Evolutionary conservation across 192 early-diverging fungal species (phyloP), one percentile per base, ranked within the genome.

Genomic region (Spinellus fusiger): DNA sequence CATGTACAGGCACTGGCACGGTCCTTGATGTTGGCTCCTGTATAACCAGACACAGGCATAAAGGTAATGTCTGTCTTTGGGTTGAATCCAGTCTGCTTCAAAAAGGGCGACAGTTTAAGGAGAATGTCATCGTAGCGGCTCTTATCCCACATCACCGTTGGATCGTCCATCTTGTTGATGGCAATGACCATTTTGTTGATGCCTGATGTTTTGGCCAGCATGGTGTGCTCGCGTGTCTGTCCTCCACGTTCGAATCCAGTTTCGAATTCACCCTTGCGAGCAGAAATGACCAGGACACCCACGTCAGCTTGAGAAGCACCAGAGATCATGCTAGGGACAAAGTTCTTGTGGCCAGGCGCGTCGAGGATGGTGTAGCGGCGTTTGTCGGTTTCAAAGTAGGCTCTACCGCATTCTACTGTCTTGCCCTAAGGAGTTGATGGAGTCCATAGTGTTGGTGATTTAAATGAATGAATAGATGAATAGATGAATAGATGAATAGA

Each of bases 151-250:
- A 73, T 55, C 35, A 99, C 97, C 7, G 97, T 99, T 15, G 89
- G 82, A 65, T 99, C 97, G 67, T 99, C 97, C 97, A 99, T 99
- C 85, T 99, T 99, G 85, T 99, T 99, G 74, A 99, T 86, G 32
- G 88, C 97, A 54, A 96, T 81, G 52, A 99, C 80, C 54, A 99
- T 66, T 46, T 88, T 84, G 77, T 92, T 93, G 61, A 99, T 90
- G 50, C 97, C 95, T n/a, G 89, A 85, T 20, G 94, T 96, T 84
- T 96, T 98, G 59, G 89, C 94, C 70, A 99, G 70, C 75, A 95
- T 78, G 23, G 95, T 93, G 73, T 99, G 97, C 78, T 99, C 97
- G 65, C 93, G 90, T 5, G 95, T 99, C 77, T 99, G 97, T 33
- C 97, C 97, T 53, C 94, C 97, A 65, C 91, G 86, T 65, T 99